Evolutionary conservation across 108 stramenopile species (phyloP).

Genomic region (Nitzschia sp.): DNA sequence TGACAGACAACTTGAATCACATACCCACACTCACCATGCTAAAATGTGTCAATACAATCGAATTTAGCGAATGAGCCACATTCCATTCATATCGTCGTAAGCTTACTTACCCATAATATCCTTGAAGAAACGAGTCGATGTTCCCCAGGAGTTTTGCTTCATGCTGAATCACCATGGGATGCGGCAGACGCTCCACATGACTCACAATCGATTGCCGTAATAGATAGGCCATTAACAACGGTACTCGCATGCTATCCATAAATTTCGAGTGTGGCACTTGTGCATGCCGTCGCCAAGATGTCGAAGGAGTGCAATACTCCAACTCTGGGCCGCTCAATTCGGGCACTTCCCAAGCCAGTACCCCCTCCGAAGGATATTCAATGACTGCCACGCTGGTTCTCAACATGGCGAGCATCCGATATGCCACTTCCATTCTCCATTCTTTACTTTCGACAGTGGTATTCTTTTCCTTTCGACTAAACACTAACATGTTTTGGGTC

Average conservation of each 20-base stretch:
- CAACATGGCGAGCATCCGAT: conserved; percentile 26
- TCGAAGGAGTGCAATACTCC: neutral
- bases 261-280: conserved; percentile 1
- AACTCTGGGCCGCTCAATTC: conserved; percentile 32
- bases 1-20: too few species aligned
- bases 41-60: too few species aligned
- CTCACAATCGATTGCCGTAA: conserved; percentile 35
- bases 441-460: conserved; percentile 20
- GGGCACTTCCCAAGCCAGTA: conserved; percentile 35
- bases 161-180: conserved; percentile 20
- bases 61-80: too few species aligned
- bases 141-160: conserved; percentile 29
- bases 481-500: conserved; percentile 29
- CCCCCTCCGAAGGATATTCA: conserved; percentile 21
- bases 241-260: conserved; percentile 27
- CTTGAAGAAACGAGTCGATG: conserved; percentile 24
- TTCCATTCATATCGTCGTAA: too few species aligned
- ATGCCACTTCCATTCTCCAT: conserved; percentile 48
- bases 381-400: conserved; percentile 37
- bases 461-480: conserved; percentile 14
- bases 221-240: conserved; percentile 24
- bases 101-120: conserved; percentile 25
- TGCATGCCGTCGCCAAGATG: conserved; percentile 2
- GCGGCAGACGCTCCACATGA: conserved; percentile 15
- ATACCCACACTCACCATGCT: too few species aligned